Evolutionary conservation across 257 asterid species (phyloP).

Genomic region (Hygrophila difformis): DNA sequence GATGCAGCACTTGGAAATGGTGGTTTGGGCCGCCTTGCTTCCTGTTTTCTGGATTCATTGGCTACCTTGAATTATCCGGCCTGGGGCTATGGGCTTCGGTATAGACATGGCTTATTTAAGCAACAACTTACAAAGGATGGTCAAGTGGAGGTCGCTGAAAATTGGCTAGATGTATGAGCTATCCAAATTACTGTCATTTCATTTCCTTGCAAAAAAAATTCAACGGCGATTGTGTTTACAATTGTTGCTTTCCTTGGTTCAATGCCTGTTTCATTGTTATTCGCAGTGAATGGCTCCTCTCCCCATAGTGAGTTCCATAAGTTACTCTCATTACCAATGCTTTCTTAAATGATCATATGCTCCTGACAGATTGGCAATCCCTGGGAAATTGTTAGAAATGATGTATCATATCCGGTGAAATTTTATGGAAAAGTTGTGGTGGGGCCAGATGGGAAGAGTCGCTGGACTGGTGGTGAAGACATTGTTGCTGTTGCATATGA

Average conservation of each 20-base stretch:
- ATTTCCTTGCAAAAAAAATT: neutral
- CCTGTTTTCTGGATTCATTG: conserved; percentile 58
- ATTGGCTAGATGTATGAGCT: conserved; percentile 51
- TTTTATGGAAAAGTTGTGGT: conserved; percentile 48
- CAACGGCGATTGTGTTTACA: neutral
- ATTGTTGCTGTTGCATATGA: conserved; percentile 54
- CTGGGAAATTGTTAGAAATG: conserved; percentile 57
- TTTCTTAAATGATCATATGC: conserved; percentile 17
- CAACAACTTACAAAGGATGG: conserved; percentile 57
- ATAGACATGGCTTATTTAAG: conserved; percentile 54
- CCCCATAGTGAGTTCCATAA: neutral
- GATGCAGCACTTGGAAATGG: conserved; percentile 77
- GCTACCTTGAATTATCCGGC: conserved; percentile 58
- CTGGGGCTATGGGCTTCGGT: conserved; percentile 64
- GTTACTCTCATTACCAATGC: neutral
- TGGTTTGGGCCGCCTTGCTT: conserved; percentile 57
- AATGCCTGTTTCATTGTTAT: neutral
- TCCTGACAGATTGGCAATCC: conserved; percentile 52
- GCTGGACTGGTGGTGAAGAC: conserved; percentile 63
- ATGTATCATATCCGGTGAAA: conserved; percentile 47
- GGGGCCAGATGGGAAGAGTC: conserved; percentile 35
- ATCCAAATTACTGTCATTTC: conserved; percentile 2
- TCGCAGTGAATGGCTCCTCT: conserved; percentile 2
- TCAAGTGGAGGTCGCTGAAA: conserved; percentile 59
- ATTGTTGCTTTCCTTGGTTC: neutral